These are phyloP conservation scores for Penicillium hesseltinei DNA, from an alignment of 2,329 filamentous ascomycete genomes.

Conservation along the genomic window DNA sequence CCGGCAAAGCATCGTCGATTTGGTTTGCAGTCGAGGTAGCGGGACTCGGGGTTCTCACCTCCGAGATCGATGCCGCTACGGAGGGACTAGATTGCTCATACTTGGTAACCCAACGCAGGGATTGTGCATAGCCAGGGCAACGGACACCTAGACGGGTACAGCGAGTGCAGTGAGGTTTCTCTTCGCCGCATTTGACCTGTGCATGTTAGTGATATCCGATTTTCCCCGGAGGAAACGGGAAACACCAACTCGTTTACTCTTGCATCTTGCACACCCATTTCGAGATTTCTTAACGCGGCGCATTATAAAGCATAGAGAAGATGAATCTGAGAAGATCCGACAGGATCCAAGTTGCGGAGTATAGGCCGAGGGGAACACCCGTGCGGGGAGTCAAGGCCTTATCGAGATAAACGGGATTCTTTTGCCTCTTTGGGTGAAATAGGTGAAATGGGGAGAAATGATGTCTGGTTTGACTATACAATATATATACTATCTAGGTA, in stretches of 20 bases:
- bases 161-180: slow-evolving; percentile 39
- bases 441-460: neutral
- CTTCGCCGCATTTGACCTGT: slow-evolving; percentile 43
- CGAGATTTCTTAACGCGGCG: slow-evolving; percentile 43
- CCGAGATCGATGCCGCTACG: slow-evolving; percentile 11
- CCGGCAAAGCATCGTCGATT: slow-evolving; percentile 5
- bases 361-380: neutral
- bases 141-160: slow-evolving; percentile 39
- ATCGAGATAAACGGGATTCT: slow-evolving; percentile 13
- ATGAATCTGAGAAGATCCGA: slow-evolving; percentile 5
- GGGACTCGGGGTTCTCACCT: slow-evolving; percentile 13
- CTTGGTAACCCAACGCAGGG: slow-evolving; percentile 40
- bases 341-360: slow-evolving; percentile 10
- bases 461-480: neutral
- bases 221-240: neutral
- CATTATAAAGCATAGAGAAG: slow-evolving; percentile 22
- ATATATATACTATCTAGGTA: neutral
- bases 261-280: slow-evolving; percentile 44
- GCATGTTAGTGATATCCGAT: slow-evolving; percentile 1
- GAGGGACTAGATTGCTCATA: slow-evolving; percentile 24
- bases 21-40: slow-evolving; percentile 9
- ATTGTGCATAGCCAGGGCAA: slow-evolving; percentile 40
- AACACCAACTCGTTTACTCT: slow-evolving; percentile 39
- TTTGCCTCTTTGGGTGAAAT: slow-evolving; percentile 17
- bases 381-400: slow-evolving; percentile 18